phyloP scores from a whole-genome alignment of 2,329 filamentous ascomycete species.

The Hortaea werneckii region DNA sequence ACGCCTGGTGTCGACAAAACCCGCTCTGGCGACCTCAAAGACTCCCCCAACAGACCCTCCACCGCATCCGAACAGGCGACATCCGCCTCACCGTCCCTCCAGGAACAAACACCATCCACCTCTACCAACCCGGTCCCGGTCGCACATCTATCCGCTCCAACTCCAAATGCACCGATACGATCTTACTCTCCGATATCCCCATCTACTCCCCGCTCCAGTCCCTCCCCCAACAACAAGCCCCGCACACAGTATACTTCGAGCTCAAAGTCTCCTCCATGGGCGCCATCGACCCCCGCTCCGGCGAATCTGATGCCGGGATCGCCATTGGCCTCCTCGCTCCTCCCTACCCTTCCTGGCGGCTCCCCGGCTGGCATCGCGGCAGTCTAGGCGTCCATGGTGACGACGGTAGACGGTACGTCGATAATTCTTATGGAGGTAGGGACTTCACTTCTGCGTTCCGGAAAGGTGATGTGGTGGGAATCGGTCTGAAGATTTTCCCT shows the following conservation, averaged over 20 bases:
- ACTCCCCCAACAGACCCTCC: slow-evolving; percentile 28
- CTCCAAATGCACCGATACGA: slow-evolving; percentile 46
- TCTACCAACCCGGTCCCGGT: slow-evolving; percentile 40
- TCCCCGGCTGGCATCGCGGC: slow-evolving; percentile 73
- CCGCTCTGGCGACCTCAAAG: slow-evolving; percentile 46
- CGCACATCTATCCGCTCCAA: slow-evolving; percentile 34
- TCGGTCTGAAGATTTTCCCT: slow-evolving; percentile 55
- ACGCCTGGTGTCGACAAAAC: slow-evolving; percentile 54
- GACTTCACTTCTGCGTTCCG: slow-evolving; percentile 56
- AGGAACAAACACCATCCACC: slow-evolving; percentile 32
- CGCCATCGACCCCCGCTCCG: slow-evolving; percentile 4
- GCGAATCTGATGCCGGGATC: slow-evolving; percentile 42
- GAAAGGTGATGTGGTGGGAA: slow-evolving; percentile 56
- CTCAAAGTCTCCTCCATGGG: slow-evolving; percentile 45
- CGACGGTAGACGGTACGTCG: slow-evolving; percentile 66
- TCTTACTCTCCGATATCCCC: slow-evolving; percentile 58
- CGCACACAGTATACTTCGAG: slow-evolving; percentile 62
- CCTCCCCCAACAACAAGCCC: slow-evolving; percentile 40
- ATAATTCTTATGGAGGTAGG: slow-evolving; percentile 63
- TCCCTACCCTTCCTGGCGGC: slow-evolving; percentile 66
- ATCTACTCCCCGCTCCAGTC: slow-evolving; percentile 55
- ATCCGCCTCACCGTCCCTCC: slow-evolving; percentile 37
- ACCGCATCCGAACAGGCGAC: slow-evolving; percentile 38
- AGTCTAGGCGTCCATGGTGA: slow-evolving; percentile 69
- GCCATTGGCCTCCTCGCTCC: slow-evolving; percentile 62